Evolutionary conservation across 148 eudicot genomes (phyloP).

Genomic region (Hydrangea macrophylla): DNA sequence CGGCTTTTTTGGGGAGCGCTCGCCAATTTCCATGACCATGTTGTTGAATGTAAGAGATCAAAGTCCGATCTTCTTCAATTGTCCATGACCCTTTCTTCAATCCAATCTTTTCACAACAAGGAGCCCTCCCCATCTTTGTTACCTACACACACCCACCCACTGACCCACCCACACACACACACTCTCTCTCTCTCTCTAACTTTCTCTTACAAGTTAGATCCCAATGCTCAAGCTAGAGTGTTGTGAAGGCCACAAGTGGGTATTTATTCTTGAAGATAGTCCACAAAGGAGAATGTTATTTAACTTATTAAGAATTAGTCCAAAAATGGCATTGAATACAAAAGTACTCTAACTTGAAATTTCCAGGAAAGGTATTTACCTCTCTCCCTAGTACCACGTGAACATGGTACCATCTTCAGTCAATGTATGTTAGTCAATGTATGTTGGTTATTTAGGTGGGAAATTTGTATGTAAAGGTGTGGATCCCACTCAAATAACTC

Average conservation of each 20-base stretch:
- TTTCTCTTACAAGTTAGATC: no score
- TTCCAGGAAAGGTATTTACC: constrained; percentile 17
- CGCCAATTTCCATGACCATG: constrained; percentile 71
- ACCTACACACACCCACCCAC: not conserved
- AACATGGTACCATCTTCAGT: no score
- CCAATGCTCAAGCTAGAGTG: not conserved
- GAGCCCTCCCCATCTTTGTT: constrained; percentile 60
- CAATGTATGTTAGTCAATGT: no score
- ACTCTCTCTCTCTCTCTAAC: not conserved
- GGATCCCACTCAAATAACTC: no score
- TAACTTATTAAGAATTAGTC: not conserved
- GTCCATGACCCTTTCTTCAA: constrained; percentile 68
- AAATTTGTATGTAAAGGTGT: no score
- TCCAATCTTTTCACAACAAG: constrained; percentile 66
- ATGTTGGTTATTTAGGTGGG: no score
- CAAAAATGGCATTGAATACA: not conserved
- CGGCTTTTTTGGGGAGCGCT: constrained; percentile 57
- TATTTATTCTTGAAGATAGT: not conserved
- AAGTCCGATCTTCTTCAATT: constrained; percentile 47
- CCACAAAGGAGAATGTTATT: not conserved
- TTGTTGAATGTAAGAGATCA: constrained; percentile 38
- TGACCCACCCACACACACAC: not conserved
- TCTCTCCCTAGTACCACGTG: no score
- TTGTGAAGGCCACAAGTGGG: not conserved
- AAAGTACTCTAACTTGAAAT: not conserved